These are phyloP conservation scores for Nymphaea thermarum DNA, from an alignment of 164 flowering plant genomes.

Conservation along the genomic window DNA sequence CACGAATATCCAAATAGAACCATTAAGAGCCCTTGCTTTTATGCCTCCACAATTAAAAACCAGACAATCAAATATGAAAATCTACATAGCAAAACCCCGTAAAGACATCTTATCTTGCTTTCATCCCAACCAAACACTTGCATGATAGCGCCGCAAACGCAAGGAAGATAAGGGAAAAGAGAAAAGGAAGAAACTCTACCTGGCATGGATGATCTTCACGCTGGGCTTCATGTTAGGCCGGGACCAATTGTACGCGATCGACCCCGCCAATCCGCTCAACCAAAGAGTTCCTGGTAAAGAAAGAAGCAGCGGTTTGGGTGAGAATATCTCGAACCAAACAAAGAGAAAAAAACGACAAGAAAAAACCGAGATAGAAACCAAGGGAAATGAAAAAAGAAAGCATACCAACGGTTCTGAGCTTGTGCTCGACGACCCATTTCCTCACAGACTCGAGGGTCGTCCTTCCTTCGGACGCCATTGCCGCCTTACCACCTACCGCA, in stretches of 20 bases:
- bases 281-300: slow-evolving; percentile 44
- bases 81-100: too few species aligned
- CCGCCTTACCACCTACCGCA: not conserved
- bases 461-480: slow-evolving; percentile 9
- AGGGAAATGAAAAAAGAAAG: not conserved
- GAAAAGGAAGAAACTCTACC: slow-evolving; percentile 20
- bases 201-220: slow-evolving; percentile 83
- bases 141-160: not conserved
- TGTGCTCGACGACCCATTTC: slow-evolving; percentile 70
- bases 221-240: slow-evolving; percentile 87
- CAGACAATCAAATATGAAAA: too few species aligned
- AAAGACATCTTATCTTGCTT: too few species aligned
- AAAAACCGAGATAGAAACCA: not conserved
- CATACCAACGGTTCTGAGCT: slow-evolving; percentile 81
- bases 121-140: too few species aligned
- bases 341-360: not conserved
- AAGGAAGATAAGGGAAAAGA: not conserved
- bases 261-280: slow-evolving; percentile 76
- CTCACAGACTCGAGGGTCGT: slow-evolving; percentile 31
- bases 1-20: too few species aligned
- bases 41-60: too few species aligned
- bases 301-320: not conserved
- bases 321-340: not conserved
- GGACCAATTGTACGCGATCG: slow-evolving; percentile 86
- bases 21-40: too few species aligned